Base-by-base conservation (phyloP, 345 rosid genomes). In the Syzygium aqueum region DNA sequence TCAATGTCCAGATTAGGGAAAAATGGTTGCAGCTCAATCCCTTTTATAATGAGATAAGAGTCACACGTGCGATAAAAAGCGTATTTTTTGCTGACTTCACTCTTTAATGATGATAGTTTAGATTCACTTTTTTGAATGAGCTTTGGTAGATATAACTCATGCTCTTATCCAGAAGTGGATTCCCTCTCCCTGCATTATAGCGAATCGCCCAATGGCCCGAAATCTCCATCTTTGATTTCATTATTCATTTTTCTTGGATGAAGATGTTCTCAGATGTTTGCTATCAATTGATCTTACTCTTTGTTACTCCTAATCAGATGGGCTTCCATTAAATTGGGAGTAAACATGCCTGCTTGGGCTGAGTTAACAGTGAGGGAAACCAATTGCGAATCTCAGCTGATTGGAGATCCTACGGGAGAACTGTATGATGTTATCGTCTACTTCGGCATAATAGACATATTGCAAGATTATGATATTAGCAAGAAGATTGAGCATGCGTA, bases 401-500 rank as follows among this genome's bases (percentile, higher is more conserved):
- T 95, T 30, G 99, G 99, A 57, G 98, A 95, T 84, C 97, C 96
- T 86, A 95, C 97, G 0, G 99, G 98, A 13, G 98, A 94, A 84
- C 85, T 91, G 3, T 94, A 91, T 56, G 98, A 97, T 33, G 96
- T 97, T 52, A 91, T 96, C 85, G 82, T 97, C 49, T 95, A 90
- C 90, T 97, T 97, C 77, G 98, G 99, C 86, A 93, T 96, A 67
- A 97, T 97, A 84, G 99, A 97, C 93, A 96, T 97, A 88, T 90
- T 97, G 40, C 99, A 97, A 90, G 99, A 97, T 93, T 97, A 97
- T 46, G 99, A 97, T 84, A 95, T 97, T 85, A 96, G 98, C 94
- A 97, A 97, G 93, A 97, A 96, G 93, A 96, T 96, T 85, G 99
- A 97, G 93, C 99, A 96, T 86, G 98, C 98, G 2, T 95, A 94